Conservation (phyloP, 495 filamentous ascomycete genomes). For the Penicillium nucicola region DNA sequence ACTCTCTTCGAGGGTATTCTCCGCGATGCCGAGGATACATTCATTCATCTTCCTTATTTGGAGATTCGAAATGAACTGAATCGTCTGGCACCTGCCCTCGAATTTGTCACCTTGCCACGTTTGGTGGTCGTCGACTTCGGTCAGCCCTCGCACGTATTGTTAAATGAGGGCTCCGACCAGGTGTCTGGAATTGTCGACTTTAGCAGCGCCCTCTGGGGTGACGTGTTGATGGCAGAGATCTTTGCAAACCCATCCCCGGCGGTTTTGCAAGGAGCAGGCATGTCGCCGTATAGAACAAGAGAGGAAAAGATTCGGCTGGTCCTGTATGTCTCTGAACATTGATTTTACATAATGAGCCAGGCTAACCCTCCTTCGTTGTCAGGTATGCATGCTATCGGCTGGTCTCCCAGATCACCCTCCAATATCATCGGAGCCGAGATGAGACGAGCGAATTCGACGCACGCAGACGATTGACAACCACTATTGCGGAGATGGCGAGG, state of each 20-base stretch:
- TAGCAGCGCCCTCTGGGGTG: slow-evolving; percentile 48
- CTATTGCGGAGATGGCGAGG: slow-evolving; percentile 23
- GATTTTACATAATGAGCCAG: neutral
- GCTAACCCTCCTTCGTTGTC: slow-evolving; percentile 1
- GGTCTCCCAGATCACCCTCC: slow-evolving; percentile 35
- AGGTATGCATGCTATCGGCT: slow-evolving; percentile 45
- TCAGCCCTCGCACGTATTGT: slow-evolving; percentile 53
- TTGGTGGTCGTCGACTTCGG: slow-evolving; percentile 58
- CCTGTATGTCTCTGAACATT: slow-evolving; percentile 28
- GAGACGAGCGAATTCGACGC: slow-evolving; percentile 37
- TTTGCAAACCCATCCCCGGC: slow-evolving; percentile 34
- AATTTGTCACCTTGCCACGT: slow-evolving; percentile 53
- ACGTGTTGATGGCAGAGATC: slow-evolving; percentile 44
- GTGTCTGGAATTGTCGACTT: slow-evolving; percentile 46
- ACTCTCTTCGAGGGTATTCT: slow-evolving; percentile 59
- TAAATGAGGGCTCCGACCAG: slow-evolving; percentile 47
- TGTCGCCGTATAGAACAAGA: slow-evolving; percentile 18
- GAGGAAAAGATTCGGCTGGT: slow-evolving; percentile 28
- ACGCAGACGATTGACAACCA: slow-evolving; percentile 33
- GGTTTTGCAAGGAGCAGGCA: slow-evolving; percentile 39
- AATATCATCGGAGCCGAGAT: slow-evolving; percentile 40
- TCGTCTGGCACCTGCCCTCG: slow-evolving; percentile 47
- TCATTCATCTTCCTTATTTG: slow-evolving; percentile 63
- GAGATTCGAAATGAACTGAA: slow-evolving; percentile 53
- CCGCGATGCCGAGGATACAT: slow-evolving; percentile 68